phyloP scores from a whole-genome alignment of 2,329 filamentous ascomycete species.

The Stylonectria norvegica region DNA sequence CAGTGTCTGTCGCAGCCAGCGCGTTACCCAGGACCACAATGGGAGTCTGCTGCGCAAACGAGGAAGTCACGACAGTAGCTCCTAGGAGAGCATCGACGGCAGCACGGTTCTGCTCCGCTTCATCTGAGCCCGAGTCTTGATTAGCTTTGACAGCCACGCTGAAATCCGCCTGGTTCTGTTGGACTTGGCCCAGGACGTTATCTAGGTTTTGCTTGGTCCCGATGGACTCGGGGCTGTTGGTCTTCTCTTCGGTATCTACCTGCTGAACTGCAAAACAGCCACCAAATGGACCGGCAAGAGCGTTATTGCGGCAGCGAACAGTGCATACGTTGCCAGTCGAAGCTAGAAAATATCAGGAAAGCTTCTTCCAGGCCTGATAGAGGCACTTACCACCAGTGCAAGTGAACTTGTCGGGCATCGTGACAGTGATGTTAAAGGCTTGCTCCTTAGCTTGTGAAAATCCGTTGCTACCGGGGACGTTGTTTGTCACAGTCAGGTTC shows the following conservation, averaged over 20 bases:
- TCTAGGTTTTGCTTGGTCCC: conserved; percentile 44
- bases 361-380: not conserved
- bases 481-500: conserved; percentile 52
- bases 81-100: conserved; percentile 39
- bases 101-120: conserved; percentile 30
- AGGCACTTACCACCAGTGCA: conserved; percentile 49
- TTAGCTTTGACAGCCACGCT: conserved; percentile 39
- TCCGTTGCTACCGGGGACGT: conserved; percentile 56
- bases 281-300: conserved; percentile 54
- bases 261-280: conserved; percentile 59
- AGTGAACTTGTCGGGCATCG: conserved; percentile 46
- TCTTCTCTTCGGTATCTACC: conserved; percentile 38
- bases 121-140: conserved; percentile 35
- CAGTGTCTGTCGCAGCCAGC: conserved; percentile 5
- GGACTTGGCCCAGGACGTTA: conserved; percentile 46
- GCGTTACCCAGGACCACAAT: conserved; percentile 19
- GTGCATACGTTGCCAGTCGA: conserved; percentile 59
- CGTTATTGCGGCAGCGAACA: conserved; percentile 57
- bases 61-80: conserved; percentile 25
- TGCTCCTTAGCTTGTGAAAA: conserved; percentile 54
- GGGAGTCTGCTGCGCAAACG: conserved; percentile 35
- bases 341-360: conserved; percentile 25
- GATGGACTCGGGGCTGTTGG: conserved; percentile 45
- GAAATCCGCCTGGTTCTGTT: conserved; percentile 50
- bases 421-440: conserved; percentile 55